Evolutionary conservation across 116 monocot genomes (phyloP).

Genomic region (Trichopus zeylanicus): DNA sequence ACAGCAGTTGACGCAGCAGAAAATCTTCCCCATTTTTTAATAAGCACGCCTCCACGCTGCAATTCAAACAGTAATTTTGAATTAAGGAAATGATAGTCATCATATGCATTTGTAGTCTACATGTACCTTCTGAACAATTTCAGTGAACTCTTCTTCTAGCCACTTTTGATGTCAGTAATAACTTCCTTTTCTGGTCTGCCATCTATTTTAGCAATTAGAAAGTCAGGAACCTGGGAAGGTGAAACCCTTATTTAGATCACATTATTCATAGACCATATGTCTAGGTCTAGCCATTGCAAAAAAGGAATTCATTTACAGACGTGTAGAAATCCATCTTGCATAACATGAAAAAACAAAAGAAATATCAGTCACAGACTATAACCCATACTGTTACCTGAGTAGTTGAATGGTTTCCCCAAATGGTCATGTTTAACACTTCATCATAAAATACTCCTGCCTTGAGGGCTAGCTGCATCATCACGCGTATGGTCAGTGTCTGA

Average conservation of each 20-base stretch:
- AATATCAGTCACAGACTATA: background rate
- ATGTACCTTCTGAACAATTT: constrained; percentile 91
- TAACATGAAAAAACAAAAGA: background rate
- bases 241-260: background rate
- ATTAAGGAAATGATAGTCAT: background rate
- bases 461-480: constrained; percentile 63
- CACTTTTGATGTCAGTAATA: constrained; percentile 84
- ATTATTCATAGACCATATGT: background rate
- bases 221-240: constrained; percentile 85
- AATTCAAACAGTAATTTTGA: constrained; percentile 1
- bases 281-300: background rate
- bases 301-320: background rate
- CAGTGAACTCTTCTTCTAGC: constrained; percentile 89
- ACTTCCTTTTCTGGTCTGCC: constrained; percentile 83
- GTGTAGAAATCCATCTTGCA: background rate
- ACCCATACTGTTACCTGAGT: constrained; percentile 61
- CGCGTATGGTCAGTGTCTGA: background rate
- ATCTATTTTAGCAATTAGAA: constrained; percentile 90
- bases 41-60: constrained; percentile 92
- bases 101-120: background rate
- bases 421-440: constrained; percentile 95
- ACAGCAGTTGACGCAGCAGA: constrained; percentile 99
- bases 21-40: constrained; percentile 98
- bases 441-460: constrained; percentile 99
- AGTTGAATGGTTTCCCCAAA: constrained; percentile 99